Base-by-base conservation (phyloP, 1,139 yeast genomes). In the Kodamaea sp. region DNA sequence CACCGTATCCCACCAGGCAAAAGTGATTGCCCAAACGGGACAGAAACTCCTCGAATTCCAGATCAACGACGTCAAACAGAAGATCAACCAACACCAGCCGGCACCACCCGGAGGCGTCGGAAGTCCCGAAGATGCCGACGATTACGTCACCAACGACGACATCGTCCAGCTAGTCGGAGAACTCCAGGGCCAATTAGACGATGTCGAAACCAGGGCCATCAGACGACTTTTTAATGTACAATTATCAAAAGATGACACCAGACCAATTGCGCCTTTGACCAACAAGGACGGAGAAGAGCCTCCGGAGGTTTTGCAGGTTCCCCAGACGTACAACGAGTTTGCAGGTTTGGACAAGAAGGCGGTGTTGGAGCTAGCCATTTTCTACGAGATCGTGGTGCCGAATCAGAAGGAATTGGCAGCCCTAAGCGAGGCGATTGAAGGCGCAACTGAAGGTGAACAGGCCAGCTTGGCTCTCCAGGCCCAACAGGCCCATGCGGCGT, bases 121-220 rank as follows among this genome's bases (percentile, higher is more conserved):
- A 15, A 32, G 32, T 9, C 15, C 29, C 4, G 45, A 73, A 15
- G 86, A 80, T 43, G 50, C 80, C 9, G 61, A 75, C 4, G 90
- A 84, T 42, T 81, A 72, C 42, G 84, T 81, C 24, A 80, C 89
- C 10, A 83, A 85, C 47, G 95, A 85, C 39, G 97, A 90, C 51
- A 65, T 90, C 13, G 87, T 85, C 1, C 51, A 50, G 47, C 37
- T 52, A 29, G 97, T 89, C 9, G 89, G 89, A 5, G 97, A 90
- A 57, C 64, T 90, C 39, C 97, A 89, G 59, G 83, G 85, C 5
- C 97, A 90, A 61, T 70, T 90, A 49, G 94, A 86, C 35, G 63
- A 66, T 11, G 59, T 83, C 22, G 94, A 84, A 50, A 84, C 82
- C 38, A 69, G 90, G 43, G 69, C 80, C 10, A 73, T 80, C 30